Evolutionary conservation across 2,329 filamentous ascomycete genomes (phyloP), one percentile per base, ranked within the genome.

Genomic region (Aspergillus sp.): DNA sequence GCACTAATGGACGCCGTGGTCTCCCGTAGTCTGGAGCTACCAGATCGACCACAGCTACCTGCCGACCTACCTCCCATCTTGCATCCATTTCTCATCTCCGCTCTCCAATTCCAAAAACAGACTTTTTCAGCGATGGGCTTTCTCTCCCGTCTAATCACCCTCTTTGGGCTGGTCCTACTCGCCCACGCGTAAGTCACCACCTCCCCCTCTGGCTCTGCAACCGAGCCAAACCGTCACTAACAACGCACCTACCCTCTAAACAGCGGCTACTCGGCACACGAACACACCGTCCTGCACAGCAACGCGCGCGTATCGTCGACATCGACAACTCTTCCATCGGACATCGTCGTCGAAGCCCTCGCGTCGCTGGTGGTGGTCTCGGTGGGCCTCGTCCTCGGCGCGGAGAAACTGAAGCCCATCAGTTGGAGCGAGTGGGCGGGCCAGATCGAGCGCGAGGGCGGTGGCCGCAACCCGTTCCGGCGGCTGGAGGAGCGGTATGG

Each of bases 261-360:
- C 69, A 99, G 94, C 58, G 95, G 92, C 76, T 99, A 97, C 76
- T 99, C 94, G 47, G 91, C 92, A 44, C 89, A 96, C 73, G 94
- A 99, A 76, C 89, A 96, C 76, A 88, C 90, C 5, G 80, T 86
- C 19, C 82, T 96, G 46, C 84, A 86, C 62, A 82, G 86, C 51
- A 79, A 80, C 61, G 74, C 75, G 48, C 76, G 79, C 47, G 77
- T 60, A n/a, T 53, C 54, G 2, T 50, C 53, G 4, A 14, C 62
- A 78, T 31, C 71, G 78, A 49, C 69, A 76, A 79, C 71, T 49
- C 81, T 97, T 1, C 93, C 94, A 0, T 75, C 89, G 56, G 94
- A 99, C 67, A 95, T 99, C 64, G 84, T 86, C 34, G 81, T 96
- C 62, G 94, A 99, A 74, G 91, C 92, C 1, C 78, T 97, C 14